phyloP scores from a whole-genome alignment of 1,284 basidiomycete species.

The Xerocomus amazonicus region DNA sequence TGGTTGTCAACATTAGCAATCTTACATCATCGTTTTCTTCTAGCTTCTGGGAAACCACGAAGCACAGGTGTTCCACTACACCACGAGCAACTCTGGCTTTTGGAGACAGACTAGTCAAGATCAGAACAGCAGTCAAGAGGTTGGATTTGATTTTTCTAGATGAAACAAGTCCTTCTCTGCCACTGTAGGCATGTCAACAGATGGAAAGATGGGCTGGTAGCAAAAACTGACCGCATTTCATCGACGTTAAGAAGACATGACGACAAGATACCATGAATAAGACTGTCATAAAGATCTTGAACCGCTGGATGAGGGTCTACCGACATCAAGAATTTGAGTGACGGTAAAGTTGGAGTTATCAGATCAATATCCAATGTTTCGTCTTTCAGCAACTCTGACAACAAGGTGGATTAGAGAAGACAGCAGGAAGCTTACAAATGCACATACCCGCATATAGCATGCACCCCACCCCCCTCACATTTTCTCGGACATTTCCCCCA shows the following conservation, averaged over 20 bases:
- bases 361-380: constrained; percentile 78
- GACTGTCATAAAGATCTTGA: constrained; percentile 48
- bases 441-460: constrained; percentile 73
- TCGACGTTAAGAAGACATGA: constrained; percentile 85
- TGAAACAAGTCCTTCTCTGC: constrained; percentile 74
- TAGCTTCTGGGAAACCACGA: constrained; percentile 77
- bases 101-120: constrained; percentile 78
- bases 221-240: constrained; percentile 73
- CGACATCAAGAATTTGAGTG: constrained; percentile 73
- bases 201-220: neutral
- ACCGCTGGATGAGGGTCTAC: constrained; percentile 39
- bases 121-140: constrained; percentile 80
- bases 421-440: neutral
- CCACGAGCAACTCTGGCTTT: constrained; percentile 67
- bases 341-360: constrained; percentile 73
- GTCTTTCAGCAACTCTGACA: constrained; percentile 75
- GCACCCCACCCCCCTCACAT: constrained; percentile 78
- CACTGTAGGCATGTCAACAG: constrained; percentile 42
- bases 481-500: constrained; percentile 56
- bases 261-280: constrained; percentile 85
- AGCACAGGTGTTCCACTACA: constrained; percentile 83
- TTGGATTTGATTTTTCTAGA: constrained; percentile 89
- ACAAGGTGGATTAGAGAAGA: neutral
- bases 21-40: constrained; percentile 66
- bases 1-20: neutral